Base-by-base conservation (phyloP, 345 rosid genomes). In the Eucalyptus melliodora region DNA sequence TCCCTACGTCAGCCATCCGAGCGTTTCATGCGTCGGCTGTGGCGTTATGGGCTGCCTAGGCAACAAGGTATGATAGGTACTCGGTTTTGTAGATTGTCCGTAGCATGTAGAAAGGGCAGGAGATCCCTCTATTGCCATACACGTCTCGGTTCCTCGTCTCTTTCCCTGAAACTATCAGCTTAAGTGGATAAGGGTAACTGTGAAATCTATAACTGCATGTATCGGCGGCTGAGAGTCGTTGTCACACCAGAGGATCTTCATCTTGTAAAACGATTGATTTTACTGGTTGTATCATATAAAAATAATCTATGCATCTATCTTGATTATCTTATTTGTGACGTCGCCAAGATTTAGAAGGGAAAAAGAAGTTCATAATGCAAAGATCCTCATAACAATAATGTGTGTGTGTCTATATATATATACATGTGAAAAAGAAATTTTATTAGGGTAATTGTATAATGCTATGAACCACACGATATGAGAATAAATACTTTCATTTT, bases 31-130 rank as follows among this genome's bases (percentile, higher is more conserved):
- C 83, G 88, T 89, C 5, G 90, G 90, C 40, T 50, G 90, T 10
- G 90, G 90, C 31, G 42, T 89, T 27, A 86, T 89, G 90, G 88
- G 88, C 44, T 89, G 86, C 85, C 88, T 89, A 27, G 90, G 90
- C 49, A 89, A 89, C 86, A 89, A 89, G 90, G 90, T 86, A 88
- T 51, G 59, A 12, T 77, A 21, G 13, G 4, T 40, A 40, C 30
- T 77, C 30, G 16, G 9, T 77, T 77, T 40, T 23, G 85, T 77
- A 77, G 47, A 77, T 77, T 77, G 85, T 77, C 85, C 47, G 13
- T 40, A 37, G 23, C 83, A 77, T 37, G 83, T 77, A 37, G 16
- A 77, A 21, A 13, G 47, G 85, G 45, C 26, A 77, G 42, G 47
- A 77, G 83, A 77, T 77, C 47, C 27, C 30, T 77, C 47, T 21